phyloP scores from a whole-genome alignment of 805 yeast genomes.

The Lipomyces orientalis region DNA sequence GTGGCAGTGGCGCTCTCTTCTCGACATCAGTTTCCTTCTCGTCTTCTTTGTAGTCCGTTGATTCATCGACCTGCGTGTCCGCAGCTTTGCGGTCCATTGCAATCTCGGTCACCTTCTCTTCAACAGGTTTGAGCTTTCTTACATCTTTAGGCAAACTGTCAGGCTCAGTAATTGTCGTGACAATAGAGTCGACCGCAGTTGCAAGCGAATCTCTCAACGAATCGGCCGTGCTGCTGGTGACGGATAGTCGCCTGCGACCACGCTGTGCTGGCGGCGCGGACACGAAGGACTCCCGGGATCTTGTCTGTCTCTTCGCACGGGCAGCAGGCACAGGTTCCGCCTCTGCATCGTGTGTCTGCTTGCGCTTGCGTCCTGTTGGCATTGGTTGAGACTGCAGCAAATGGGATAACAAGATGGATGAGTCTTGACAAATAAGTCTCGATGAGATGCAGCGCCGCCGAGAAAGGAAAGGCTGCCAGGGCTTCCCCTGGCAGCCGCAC shows the following conservation, averaged over 20 bases:
- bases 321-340: slow-evolving; percentile 5
- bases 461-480: no score
- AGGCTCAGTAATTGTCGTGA: slow-evolving; percentile 28
- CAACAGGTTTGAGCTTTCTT: slow-evolving; percentile 1
- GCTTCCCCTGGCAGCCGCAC: neutral
- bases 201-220: slow-evolving; percentile 3
- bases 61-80: slow-evolving; percentile 21
- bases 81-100: neutral
- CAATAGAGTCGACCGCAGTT: neutral
- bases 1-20: neutral
- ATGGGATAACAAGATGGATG: neutral
- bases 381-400: slow-evolving; percentile 3
- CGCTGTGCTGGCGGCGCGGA: slow-evolving; percentile 5
- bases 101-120: neutral
- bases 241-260: slow-evolving; percentile 5
- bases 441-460: neutral
- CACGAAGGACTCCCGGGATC: neutral
- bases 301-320: slow-evolving; percentile 18
- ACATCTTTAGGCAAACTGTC: slow-evolving; percentile 14
- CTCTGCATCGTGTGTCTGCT: slow-evolving; percentile 15
- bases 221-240: slow-evolving; percentile 11
- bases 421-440: neutral
- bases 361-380: slow-evolving; percentile 27
- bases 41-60: neutral
- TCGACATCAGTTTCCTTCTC: neutral